These are phyloP conservation scores for Pestalotiopsis sp. DNA, from an alignment of 2,329 filamentous ascomycete species.

Conservation along the genomic window DNA sequence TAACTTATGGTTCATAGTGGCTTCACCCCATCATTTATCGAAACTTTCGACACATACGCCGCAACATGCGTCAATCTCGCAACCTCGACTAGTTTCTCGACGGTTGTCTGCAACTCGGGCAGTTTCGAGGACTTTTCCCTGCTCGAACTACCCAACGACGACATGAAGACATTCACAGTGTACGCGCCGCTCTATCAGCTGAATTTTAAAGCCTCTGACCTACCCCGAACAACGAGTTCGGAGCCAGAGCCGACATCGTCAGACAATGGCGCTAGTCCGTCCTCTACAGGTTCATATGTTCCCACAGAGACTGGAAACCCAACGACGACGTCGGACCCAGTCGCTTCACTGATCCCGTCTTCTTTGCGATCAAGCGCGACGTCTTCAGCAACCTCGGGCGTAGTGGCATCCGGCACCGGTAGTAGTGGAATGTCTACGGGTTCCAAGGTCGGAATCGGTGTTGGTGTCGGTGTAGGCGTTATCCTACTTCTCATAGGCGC, in stretches of 20 bases:
- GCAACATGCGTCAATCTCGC: constrained; percentile 11
- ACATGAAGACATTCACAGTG: constrained; percentile 7
- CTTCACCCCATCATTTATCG: constrained; percentile 5
- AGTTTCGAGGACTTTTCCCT: constrained; percentile 8
- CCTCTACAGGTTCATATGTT: background rate
- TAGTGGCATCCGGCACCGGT: background rate
- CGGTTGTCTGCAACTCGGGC: constrained; percentile 9
- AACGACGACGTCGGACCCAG: constrained; percentile 1
- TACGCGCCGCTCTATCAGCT: constrained; percentile 10
- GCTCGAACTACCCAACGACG: constrained; percentile 7
- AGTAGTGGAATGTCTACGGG: background rate
- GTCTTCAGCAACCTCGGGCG: background rate
- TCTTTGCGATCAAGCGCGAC: constrained; percentile 10
- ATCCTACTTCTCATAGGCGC: constrained; percentile 1
- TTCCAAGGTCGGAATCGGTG: constrained; percentile 9
- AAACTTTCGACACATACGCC: constrained; percentile 2
- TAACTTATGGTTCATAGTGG: background rate
- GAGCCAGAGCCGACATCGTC: background rate
- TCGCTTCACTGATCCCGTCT: constrained; percentile 6
- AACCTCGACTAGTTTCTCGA: constrained; percentile 5
- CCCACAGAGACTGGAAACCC: background rate
- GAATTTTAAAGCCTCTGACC: constrained; percentile 4
- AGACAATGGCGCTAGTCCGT: background rate
- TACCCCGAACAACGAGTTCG: background rate
- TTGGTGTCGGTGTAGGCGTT: constrained; percentile 6